Base-by-base conservation (phyloP, 2,329 filamentous ascomycete species). In the Rhexocercosporidium sp. region DNA sequence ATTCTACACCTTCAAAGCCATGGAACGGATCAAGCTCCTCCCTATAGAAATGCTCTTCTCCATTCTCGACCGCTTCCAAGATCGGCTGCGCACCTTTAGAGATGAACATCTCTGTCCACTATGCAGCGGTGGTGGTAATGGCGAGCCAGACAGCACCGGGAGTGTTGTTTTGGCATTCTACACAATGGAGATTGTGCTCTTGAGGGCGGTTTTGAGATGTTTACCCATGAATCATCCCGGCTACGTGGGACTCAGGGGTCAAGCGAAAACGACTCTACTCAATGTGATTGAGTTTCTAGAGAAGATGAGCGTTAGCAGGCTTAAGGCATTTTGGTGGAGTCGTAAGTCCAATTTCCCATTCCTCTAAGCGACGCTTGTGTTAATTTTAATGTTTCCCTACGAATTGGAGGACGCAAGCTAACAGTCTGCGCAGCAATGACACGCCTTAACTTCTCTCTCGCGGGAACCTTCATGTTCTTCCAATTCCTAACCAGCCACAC, bases 1-100 rank as follows among this genome's bases (percentile, higher is more conserved):
- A 0, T 82, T 87, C 34, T 86, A 85, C 72, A 82, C 79, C 66
- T 74, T 74, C 62, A 72, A 71, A 69, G 66, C 69, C 14, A 69
- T 69, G 37, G 70, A 69, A 11, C 67, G 70, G 3, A 64, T 73
- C 20, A 70, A 68, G 31, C 41, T 64, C 1, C 62, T 73, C 3
- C 70, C 72, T 0, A 25, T 64, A 8, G 65, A 67, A 31, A 64
- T 69, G 27, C 62, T 74, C 4, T 71, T 70, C 46, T 61, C 63
- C 12, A 63, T 71, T n/a, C 62, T 73, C 9, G 57, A 64, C 18
- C 64, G 64, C 16, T 73, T 73, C 46, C 69, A 74, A 49, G 44
- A 37, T 8, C 66, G 70, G n/a, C 62, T 74, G 3, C 47, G 67
- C 14, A 27, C 20, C 16, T 74, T 71, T 49, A 63, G 73, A 57